Evolutionary conservation across 1,284 basidiomycete genomes (phyloP).

Genomic region (Papiliotrema laurentii): DNA sequence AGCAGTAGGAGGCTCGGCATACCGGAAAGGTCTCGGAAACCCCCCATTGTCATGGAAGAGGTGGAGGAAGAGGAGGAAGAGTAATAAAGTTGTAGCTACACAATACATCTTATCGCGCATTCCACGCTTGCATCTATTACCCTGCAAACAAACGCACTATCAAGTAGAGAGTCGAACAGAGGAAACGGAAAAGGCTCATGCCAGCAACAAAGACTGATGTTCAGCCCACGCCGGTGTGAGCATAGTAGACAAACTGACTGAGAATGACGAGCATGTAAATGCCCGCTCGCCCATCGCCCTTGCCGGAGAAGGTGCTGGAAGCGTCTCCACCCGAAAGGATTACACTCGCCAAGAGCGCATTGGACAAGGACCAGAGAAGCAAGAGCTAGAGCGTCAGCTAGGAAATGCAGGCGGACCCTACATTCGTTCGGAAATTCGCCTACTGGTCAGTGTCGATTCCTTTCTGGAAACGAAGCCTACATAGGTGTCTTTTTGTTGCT

Average conservation of each 20-base stretch:
- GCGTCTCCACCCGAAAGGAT: conserved; percentile 67
- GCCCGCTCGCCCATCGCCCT: conserved; percentile 50
- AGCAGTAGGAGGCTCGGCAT: conserved; percentile 7
- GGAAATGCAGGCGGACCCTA: conserved; percentile 46
- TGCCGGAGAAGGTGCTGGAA: conserved; percentile 59
- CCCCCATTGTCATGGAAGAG: conserved; percentile 25
- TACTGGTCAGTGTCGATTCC: no score
- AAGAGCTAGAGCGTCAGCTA: conserved; percentile 26
- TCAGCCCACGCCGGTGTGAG: not conserved
- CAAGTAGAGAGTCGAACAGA: conserved; percentile 62
- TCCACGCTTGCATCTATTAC: conserved; percentile 40
- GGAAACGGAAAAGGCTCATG: conserved; percentile 53
- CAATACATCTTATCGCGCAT: no score
- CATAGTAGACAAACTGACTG: conserved; percentile 16
- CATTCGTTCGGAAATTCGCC: conserved; percentile 82
- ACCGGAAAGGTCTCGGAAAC: conserved; percentile 11
- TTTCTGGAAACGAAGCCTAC: conserved; percentile 46
- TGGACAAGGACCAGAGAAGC: conserved; percentile 39
- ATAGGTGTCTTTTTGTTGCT: conserved; percentile 79
- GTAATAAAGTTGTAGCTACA: no score
- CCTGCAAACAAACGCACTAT: conserved; percentile 60
- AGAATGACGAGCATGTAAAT: conserved; percentile 44
- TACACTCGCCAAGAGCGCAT: conserved; percentile 77
- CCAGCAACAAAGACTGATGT: conserved; percentile 46
- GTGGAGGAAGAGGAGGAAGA: conserved; percentile 16